phyloP scores from a whole-genome alignment of 2,329 filamentous ascomycete species.

The Aureobasidium subglaciale region DNA sequence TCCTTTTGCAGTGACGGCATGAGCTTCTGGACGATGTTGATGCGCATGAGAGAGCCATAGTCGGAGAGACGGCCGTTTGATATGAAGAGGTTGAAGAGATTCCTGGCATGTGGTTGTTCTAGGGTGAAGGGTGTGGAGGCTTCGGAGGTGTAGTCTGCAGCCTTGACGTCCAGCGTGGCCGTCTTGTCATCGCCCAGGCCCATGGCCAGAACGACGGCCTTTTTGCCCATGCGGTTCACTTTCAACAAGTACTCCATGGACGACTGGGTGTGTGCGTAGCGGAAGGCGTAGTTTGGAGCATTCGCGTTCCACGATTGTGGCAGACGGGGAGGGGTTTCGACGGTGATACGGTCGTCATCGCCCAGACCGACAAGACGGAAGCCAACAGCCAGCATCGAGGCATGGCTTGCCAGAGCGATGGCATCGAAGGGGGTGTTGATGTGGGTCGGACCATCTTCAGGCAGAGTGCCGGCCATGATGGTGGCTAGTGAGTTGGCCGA shows the following conservation, averaged over 20 bases:
- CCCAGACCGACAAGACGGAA: constrained; percentile 79
- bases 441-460: constrained; percentile 32
- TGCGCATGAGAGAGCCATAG: constrained; percentile 64
- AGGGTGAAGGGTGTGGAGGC: constrained; percentile 46
- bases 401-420: constrained; percentile 75
- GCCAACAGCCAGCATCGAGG: constrained; percentile 70
- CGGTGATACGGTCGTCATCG: constrained; percentile 63
- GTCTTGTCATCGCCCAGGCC: constrained; percentile 76
- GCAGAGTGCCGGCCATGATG: constrained; percentile 39
- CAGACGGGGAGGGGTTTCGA: constrained; percentile 35
- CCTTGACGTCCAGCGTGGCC: constrained; percentile 64
- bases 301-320: constrained; percentile 74
- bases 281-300: constrained; percentile 65
- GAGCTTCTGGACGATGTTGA: constrained; percentile 76
- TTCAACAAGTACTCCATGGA: constrained; percentile 79
- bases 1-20: constrained; percentile 70
- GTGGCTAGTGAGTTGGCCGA: constrained; percentile 36
- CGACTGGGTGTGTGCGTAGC: constrained; percentile 80
- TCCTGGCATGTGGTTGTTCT: constrained; percentile 34
- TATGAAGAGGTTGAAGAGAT: constrained; percentile 60
- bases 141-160: constrained; percentile 66
- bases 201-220: constrained; percentile 75
- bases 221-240: constrained; percentile 71
- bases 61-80: constrained; percentile 61
- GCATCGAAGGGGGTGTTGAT: constrained; percentile 71